Evolutionary conservation across 331 rosid species (phyloP).

Genomic region (Quercus phellos): DNA sequence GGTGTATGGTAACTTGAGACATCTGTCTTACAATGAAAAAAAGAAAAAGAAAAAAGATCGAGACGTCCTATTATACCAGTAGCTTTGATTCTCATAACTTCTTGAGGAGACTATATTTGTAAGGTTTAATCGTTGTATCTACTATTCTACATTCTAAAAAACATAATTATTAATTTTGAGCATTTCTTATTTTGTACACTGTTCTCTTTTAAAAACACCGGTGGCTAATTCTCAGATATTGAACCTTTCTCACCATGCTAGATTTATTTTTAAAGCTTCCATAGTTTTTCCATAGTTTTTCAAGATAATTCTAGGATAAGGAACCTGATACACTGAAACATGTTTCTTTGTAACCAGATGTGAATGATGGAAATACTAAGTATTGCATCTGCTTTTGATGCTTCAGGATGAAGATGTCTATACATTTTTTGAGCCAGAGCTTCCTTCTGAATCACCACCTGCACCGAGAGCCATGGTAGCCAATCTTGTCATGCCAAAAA

Average conservation of each 20-base stretch:
- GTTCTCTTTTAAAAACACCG: not conserved
- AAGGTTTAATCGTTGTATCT: not conserved
- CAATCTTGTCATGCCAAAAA: constrained; percentile 38
- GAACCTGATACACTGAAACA: not conserved
- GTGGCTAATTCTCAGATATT: not conserved
- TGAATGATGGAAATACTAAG: not conserved
- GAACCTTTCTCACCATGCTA: not conserved
- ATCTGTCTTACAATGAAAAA: not conserved
- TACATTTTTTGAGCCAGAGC: constrained; percentile 86
- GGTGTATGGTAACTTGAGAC: not conserved
- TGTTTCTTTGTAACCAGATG: not conserved
- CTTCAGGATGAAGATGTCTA: constrained; percentile 88
- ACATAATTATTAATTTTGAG: not conserved
- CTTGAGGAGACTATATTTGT: not conserved
- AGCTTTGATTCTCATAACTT: not conserved
- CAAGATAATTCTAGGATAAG: not conserved
- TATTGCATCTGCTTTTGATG: not conserved
- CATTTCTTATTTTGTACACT: not conserved
- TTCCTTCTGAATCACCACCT: constrained; percentile 51
- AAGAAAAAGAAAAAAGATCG: too few species aligned
- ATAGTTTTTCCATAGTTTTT: not conserved
- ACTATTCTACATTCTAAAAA: not conserved
- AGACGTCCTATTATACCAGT: not conserved
- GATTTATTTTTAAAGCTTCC: not conserved
- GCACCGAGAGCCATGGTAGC: constrained; percentile 31